Percentiles rank a stretch among this genome's conserved stretches.
phyloP scores from a whole-genome alignment of 192 early-diverging fungal species.

The Backusella luteola region DNA sequence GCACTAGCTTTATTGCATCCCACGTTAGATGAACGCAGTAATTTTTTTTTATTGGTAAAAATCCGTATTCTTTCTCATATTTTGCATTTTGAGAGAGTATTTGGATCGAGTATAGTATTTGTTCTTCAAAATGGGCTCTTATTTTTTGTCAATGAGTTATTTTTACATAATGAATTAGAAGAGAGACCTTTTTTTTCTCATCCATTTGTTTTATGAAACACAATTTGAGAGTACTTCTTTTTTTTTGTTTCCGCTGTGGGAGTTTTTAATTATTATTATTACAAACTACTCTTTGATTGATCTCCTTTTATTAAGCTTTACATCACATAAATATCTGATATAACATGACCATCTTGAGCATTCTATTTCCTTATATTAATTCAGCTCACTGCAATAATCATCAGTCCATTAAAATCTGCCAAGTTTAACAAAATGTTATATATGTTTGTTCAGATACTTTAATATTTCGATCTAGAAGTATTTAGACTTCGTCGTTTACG shows the following conservation, averaged over 20 bases:
- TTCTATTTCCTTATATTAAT: neutral
- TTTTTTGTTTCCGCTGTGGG: neutral
- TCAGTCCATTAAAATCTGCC: neutral
- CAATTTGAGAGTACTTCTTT: neutral
- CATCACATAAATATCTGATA: neutral
- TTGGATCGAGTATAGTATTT: neutral
- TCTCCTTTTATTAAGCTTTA: neutral
- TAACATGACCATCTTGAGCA: neutral
- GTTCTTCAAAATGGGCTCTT: neutral
- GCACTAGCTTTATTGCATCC: neutral
- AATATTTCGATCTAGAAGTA: neutral
- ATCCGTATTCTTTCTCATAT: neutral
- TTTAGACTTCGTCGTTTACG: neutral
- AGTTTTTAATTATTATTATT: neutral
- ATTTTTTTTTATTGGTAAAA: neutral
- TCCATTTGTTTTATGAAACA: neutral
- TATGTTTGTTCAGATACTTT: neutral
- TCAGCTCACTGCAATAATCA: neutral
- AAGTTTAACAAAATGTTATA: neutral
- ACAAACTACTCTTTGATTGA: neutral
- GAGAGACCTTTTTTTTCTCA: neutral
- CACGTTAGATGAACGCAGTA: neutral
- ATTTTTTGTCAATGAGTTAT: neutral
- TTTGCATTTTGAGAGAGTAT: neutral
- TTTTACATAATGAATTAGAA: neutral